A percentile compares a stretch with the other conserved stretches of the same genome.
Conservation (phyloP, 345 rosid genomes). For the Aegle marmelos region DNA sequence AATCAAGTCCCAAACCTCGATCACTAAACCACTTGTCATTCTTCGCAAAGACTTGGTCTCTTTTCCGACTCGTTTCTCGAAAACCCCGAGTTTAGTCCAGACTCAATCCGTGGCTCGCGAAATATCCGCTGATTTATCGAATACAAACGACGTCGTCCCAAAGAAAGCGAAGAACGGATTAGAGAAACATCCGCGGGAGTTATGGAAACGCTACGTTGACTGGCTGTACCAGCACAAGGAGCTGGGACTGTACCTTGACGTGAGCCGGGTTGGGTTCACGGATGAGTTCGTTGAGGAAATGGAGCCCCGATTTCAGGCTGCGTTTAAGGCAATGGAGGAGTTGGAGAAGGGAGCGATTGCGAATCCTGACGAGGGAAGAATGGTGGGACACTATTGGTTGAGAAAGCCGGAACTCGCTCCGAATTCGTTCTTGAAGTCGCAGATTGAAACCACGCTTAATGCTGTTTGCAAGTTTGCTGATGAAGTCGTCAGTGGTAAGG, state of each 20-base stretch:
- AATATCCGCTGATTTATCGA: slow-evolving; percentile 41
- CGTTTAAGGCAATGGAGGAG: slow-evolving; percentile 78
- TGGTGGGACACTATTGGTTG: slow-evolving; percentile 99
- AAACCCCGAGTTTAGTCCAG: slow-evolving; percentile 20
- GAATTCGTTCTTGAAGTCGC: slow-evolving; percentile 43
- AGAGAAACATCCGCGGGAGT: slow-evolving; percentile 54
- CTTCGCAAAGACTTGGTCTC: slow-evolving; percentile 34
- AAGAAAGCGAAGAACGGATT: slow-evolving; percentile 42
- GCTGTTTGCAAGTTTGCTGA: slow-evolving; percentile 66
- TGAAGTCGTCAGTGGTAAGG: slow-evolving; percentile 81
- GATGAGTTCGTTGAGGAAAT: slow-evolving; percentile 72
- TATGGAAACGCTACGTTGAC: slow-evolving; percentile 87
- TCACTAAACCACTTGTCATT: slow-evolving; percentile 25
- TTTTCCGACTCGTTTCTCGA: slow-evolving; percentile 32
- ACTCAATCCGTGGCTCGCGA: slow-evolving; percentile 56
- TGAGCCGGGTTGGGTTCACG: slow-evolving; percentile 88
- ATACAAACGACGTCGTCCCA: slow-evolving; percentile 26
- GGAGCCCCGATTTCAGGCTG: slow-evolving; percentile 69
- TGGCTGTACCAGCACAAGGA: slow-evolving; percentile 96
- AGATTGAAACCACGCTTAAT: slow-evolving; percentile 72
- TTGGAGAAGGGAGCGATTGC: slow-evolving; percentile 91
- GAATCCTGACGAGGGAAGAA: slow-evolving; percentile 95
- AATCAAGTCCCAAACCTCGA: slow-evolving; percentile 27
- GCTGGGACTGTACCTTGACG: slow-evolving; percentile 75
- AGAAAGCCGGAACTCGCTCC: slow-evolving; percentile 76